phyloP scores from a whole-genome alignment of 1,284 basidiomycete genomes.

The Puccinia triticina region DNA sequence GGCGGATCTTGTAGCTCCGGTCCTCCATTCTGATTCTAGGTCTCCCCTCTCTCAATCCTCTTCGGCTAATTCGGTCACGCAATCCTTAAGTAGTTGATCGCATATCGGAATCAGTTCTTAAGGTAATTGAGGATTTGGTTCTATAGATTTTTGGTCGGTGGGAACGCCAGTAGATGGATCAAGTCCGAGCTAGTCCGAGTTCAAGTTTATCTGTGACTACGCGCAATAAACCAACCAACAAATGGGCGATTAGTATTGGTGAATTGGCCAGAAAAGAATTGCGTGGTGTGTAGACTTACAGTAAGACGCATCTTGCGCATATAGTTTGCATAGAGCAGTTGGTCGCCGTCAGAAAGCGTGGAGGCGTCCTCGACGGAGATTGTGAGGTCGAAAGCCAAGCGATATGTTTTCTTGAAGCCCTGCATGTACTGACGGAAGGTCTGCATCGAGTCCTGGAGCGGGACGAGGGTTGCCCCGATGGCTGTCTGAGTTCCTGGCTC shows the following conservation, averaged over 20 bases:
- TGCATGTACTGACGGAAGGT: conserved; percentile 84
- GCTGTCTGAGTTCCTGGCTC: conserved; percentile 74
- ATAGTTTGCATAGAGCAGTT: conserved; percentile 75
- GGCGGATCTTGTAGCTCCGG: conserved; percentile 74
- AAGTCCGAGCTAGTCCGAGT: conserved; percentile 92
- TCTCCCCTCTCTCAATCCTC: conserved; percentile 35
- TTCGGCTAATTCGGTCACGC: conserved; percentile 59
- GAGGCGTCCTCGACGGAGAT: conserved; percentile 41
- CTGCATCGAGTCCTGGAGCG: conserved; percentile 85
- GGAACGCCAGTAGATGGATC: conserved; percentile 83
- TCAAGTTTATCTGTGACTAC: conserved; percentile 80
- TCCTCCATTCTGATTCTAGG: conserved; percentile 29
- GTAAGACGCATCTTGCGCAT: conserved; percentile 84
- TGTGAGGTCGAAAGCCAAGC: conserved; percentile 71
- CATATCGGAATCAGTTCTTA: conserved; percentile 95
- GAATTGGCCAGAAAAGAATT: background rate
- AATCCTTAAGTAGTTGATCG: conserved; percentile 91
- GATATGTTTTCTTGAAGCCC: conserved; percentile 92
- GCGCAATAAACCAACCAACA: background rate
- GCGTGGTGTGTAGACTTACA: conserved; percentile 45
- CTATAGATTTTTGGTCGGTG: conserved; percentile 71
- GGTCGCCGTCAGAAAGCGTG: conserved; percentile 56
- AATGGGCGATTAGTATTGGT: background rate
- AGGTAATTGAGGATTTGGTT: conserved; percentile 74
- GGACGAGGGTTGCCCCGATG: conserved; percentile 96